A percentile compares a stretch with the other conserved stretches of the same genome.
These are phyloP conservation scores for Neurospora pannonica DNA, from an alignment of 495 filamentous ascomycete genomes.

Conservation along the genomic window DNA sequence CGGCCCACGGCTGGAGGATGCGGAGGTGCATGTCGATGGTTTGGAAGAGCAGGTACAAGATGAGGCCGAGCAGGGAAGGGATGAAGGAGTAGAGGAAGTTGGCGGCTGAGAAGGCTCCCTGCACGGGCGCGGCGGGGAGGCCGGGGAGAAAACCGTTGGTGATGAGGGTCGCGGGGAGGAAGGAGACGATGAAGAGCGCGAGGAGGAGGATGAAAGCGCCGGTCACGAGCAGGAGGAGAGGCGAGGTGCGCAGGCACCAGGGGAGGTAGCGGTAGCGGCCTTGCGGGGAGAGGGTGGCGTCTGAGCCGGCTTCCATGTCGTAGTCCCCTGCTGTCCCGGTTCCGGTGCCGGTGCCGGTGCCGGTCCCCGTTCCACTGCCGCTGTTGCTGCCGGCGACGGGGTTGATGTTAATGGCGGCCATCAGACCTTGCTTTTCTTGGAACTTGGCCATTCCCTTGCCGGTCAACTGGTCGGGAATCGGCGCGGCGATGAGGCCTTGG, in stretches of 20 bases:
- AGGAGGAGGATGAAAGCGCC: constrained; percentile 56
- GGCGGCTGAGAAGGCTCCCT: constrained; percentile 65
- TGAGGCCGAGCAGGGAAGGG: constrained; percentile 63
- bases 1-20: constrained; percentile 64
- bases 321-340: constrained; percentile 4
- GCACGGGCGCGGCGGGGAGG: constrained; percentile 49
- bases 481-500: constrained; percentile 14
- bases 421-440: constrained; percentile 20
- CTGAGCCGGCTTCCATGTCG: constrained; percentile 16
- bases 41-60: constrained; percentile 70
- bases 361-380: constrained; percentile 20
- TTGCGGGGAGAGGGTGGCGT: constrained; percentile 33
- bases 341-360: constrained; percentile 32
- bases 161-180: constrained; percentile 55
- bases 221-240: constrained; percentile 54
- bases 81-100: constrained; percentile 86
- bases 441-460: constrained; percentile 27
- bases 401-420: background rate
- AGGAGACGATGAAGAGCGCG: constrained; percentile 68
- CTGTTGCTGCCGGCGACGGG: constrained; percentile 12
- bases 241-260: constrained; percentile 61
- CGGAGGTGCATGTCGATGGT: constrained; percentile 67
- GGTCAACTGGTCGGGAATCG: constrained; percentile 16
- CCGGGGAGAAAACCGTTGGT: constrained; percentile 59
- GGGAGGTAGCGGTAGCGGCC: constrained; percentile 61